phyloP scores from a whole-genome alignment of 1,139 yeast genomes.

The Magnusiomyces suaveolens region DNA sequence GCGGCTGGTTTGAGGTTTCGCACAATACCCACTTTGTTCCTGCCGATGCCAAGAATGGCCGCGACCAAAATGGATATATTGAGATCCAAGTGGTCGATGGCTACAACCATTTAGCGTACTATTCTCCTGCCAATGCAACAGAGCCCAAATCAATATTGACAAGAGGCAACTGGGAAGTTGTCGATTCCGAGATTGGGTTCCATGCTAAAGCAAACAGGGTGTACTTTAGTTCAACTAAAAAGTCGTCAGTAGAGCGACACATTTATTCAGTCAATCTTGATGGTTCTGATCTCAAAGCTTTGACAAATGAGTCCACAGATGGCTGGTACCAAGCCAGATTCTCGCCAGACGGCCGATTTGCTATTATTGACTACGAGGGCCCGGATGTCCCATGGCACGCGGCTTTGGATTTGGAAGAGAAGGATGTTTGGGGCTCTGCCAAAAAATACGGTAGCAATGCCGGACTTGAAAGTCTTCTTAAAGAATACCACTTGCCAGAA shows the following conservation, averaged over 20 bases:
- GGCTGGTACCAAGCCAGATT: constrained; percentile 65
- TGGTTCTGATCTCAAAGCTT: constrained; percentile 38
- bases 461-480: constrained; percentile 26
- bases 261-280: constrained; percentile 40
- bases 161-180: constrained; percentile 60
- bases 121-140: constrained; percentile 39
- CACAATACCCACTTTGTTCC: constrained; percentile 67
- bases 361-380: constrained; percentile 47
- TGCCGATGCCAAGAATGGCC: constrained; percentile 36
- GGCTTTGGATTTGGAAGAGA: constrained; percentile 37
- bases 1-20: constrained; percentile 71
- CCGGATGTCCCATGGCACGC: constrained; percentile 61
- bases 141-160: constrained; percentile 47
- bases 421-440: constrained; percentile 28
- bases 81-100: constrained; percentile 63
- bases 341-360: constrained; percentile 49
- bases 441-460: constrained; percentile 32
- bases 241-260: constrained; percentile 49
- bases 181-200: constrained; percentile 47
- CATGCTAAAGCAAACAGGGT: constrained; percentile 44
- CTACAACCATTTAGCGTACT: constrained; percentile 60
- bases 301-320: constrained; percentile 47
- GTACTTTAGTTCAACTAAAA: constrained; percentile 55
- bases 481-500: constrained; percentile 46
- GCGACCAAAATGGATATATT: constrained; percentile 49